A percentile compares a stretch with the other conserved stretches of the same genome.
Conservation (phyloP, 2,329 filamentous ascomycete species). For the Pestalotiopsis sp. region DNA sequence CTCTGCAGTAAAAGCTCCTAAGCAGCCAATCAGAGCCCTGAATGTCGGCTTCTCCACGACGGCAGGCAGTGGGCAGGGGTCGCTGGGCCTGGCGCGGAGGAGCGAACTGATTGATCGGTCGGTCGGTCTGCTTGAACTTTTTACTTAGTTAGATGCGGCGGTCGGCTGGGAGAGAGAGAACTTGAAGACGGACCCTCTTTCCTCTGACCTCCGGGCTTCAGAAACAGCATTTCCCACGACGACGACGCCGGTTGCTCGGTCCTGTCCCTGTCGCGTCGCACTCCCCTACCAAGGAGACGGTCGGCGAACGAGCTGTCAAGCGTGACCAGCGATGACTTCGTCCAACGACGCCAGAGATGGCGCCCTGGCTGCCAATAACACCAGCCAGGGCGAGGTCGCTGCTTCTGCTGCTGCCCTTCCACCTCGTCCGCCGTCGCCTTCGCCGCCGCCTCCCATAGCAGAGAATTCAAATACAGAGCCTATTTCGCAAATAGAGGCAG, state of each 20-base stretch:
- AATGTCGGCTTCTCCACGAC: not conserved
- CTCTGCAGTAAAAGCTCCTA: not conserved
- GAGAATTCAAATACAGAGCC: not conserved
- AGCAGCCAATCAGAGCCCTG: not conserved
- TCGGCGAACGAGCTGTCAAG: slow-evolving; percentile 60
- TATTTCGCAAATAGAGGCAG: not conserved
- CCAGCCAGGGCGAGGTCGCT: slow-evolving; percentile 14
- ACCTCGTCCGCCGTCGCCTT: slow-evolving; percentile 19
- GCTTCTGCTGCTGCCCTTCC: slow-evolving; percentile 12
- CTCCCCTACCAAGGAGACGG: slow-evolving; percentile 20
- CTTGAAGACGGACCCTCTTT: not conserved
- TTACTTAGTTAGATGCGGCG: slow-evolving; percentile 7
- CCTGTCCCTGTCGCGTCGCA: slow-evolving; percentile 1
- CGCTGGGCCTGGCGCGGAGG: slow-evolving; percentile 2
- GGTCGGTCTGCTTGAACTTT: slow-evolving; percentile 8
- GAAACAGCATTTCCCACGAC: not conserved
- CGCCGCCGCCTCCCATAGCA: not conserved
- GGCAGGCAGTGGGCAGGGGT: slow-evolving; percentile 9
- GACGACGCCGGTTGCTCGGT: not conserved
- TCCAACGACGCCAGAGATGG: slow-evolving; percentile 36
- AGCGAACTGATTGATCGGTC: not conserved
- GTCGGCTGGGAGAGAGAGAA: slow-evolving; percentile 10
- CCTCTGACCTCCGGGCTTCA: not conserved
- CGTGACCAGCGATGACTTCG: slow-evolving; percentile 63
- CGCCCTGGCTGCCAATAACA: slow-evolving; percentile 6